phyloP scores from a whole-genome alignment of 768 basidiomycete genomes.

The Calocybe gangraenosa region DNA sequence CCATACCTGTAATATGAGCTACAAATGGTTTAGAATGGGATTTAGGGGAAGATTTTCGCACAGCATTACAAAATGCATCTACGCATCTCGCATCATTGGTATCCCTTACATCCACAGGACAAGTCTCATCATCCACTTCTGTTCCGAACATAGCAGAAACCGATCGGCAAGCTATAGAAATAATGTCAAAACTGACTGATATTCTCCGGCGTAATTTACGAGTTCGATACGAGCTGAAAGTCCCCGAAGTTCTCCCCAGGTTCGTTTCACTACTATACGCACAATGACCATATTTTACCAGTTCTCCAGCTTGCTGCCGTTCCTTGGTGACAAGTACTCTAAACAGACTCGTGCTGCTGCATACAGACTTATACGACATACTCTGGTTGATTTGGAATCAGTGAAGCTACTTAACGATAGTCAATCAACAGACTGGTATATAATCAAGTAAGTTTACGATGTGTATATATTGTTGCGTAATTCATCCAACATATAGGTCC shows the following conservation, averaged over 20 bases:
- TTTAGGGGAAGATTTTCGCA: slow-evolving; percentile 65
- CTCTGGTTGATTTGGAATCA: slow-evolving; percentile 67
- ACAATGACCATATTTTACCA: slow-evolving; percentile 1
- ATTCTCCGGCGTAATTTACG: slow-evolving; percentile 68
- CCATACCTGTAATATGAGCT: neutral
- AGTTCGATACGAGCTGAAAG: slow-evolving; percentile 71
- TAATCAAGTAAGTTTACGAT: slow-evolving; percentile 63
- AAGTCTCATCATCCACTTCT: slow-evolving; percentile 34
- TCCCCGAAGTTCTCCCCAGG: slow-evolving; percentile 71
- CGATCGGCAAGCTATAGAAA: slow-evolving; percentile 55
- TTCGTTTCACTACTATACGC: slow-evolving; percentile 32
- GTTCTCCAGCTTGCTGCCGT: slow-evolving; percentile 66
- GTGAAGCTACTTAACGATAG: slow-evolving; percentile 55
- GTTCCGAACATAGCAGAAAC: slow-evolving; percentile 34
- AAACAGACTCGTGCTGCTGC: slow-evolving; percentile 75
- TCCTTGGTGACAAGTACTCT: slow-evolving; percentile 69
- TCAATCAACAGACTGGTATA: slow-evolving; percentile 80
- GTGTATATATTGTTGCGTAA: slow-evolving; percentile 9
- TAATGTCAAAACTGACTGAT: slow-evolving; percentile 60
- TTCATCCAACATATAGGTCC: slow-evolving; percentile 43
- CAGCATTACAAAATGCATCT: slow-evolving; percentile 62
- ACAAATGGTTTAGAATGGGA: neutral
- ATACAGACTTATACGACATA: slow-evolving; percentile 80
- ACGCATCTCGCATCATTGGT: slow-evolving; percentile 53
- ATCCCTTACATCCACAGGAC: slow-evolving; percentile 32